Conservation (phyloP, 140 eudicot species). For the Stevia rebaudiana region DNA sequence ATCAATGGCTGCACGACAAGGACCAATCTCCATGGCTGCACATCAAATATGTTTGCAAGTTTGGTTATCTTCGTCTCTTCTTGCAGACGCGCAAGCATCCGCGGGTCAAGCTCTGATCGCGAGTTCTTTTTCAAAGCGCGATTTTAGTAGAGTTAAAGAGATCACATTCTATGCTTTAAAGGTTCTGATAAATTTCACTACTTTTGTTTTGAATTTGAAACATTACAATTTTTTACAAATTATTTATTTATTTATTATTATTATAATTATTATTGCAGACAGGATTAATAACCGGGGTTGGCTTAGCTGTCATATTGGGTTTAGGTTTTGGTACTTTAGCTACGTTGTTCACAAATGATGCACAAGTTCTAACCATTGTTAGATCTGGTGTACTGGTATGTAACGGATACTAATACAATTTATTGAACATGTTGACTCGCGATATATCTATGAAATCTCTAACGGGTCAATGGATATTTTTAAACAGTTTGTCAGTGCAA, state of each 20-base stretch:
- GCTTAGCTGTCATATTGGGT: constrained; percentile 58
- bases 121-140: constrained; percentile 49
- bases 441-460: too few species aligned
- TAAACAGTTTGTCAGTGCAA: constrained; percentile 63
- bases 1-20: constrained; percentile 96
- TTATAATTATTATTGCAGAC: constrained; percentile 44
- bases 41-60: constrained; percentile 95
- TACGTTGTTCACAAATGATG: constrained; percentile 60
- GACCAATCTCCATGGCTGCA: constrained; percentile 92
- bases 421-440: too few species aligned
- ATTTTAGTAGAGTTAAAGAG: constrained; percentile 62
- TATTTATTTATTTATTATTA: constrained; percentile 1
- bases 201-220: constrained; percentile 1
- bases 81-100: constrained; percentile 88
- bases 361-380: constrained; percentile 47
- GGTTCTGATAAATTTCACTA: constrained; percentile 22
- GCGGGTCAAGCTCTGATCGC: constrained; percentile 94
- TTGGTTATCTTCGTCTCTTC: constrained; percentile 87
- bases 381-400: constrained; percentile 65
- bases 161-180: constrained; percentile 49
- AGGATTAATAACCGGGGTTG: constrained; percentile 56
- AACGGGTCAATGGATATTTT: neutral
- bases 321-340: constrained; percentile 56
- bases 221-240: neutral
- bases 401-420: neutral